Evolutionary conservation across 2,329 filamentous ascomycete genomes (phyloP), one percentile per base, ranked within the genome.

Genomic region (Lachnellula subtilissima): DNA sequence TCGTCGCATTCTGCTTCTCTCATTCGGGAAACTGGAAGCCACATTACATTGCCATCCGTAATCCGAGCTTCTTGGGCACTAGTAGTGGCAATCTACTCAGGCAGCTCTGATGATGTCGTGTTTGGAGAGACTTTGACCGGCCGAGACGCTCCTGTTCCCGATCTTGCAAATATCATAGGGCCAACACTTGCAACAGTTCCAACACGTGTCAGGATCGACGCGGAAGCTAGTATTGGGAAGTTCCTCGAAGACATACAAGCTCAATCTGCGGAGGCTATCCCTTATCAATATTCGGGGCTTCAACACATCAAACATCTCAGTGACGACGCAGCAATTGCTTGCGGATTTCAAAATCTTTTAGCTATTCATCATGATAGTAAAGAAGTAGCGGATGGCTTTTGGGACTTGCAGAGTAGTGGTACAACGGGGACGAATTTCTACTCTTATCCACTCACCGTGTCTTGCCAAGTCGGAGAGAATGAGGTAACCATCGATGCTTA

Each of bases 171-270:
- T 28, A 75, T 76, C 37, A 70, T 72, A 55, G 74, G 74, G 1
- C 74, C 74, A 12, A 72, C 73, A 64, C 72, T 75, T 49, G 72
- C 73, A 3, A 76, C 74, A 2, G 67, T 76, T 4, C 74, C 74
- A 7, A 65, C 75, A 12, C 70, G 73, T 14, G 65, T 76, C 5
- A 63, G 61, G 4, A 56, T 74, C 23, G 65, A 67, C 17, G 59
- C 67, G 3, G 65, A 65, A 7, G 61, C 61, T 2, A 65, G 67
- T 1, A 67, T 75, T 5, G 59, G 61, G 0, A 66, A 76, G 32
- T 81, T 75, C 53, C 65, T 83, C 15, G 67, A 76, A 36, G 62
- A 67, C 2, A 68, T 82, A 2, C 78, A 82, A 32, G 67, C 74
- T 32, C 69, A 74, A 43, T 75, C 74, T 1, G 70, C 76, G 0